A percentile compares a stretch with the other conserved stretches of the same genome.
These are phyloP conservation scores for Colletotrichum karsti DNA, from an alignment of 2,329 filamentous ascomycete species.

Conservation along the genomic window DNA sequence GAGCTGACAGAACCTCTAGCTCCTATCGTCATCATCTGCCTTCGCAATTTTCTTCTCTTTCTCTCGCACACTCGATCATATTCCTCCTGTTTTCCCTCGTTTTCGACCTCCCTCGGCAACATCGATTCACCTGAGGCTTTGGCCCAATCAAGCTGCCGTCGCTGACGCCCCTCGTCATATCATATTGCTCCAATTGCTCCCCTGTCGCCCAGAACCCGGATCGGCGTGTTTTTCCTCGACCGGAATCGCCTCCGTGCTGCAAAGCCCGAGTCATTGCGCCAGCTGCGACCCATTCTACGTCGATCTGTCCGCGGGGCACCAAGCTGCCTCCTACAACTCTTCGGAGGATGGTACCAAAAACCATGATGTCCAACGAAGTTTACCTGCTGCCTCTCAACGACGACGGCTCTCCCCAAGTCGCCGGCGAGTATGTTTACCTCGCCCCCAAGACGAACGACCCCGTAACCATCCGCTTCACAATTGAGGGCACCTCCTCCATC, in stretches of 20 bases:
- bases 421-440: constrained; percentile 91
- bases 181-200: neutral
- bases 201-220: constrained; percentile 2
- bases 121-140: neutral
- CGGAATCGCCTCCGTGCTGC: constrained; percentile 22
- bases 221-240: constrained; percentile 18
- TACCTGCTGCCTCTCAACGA: constrained; percentile 93
- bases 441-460: constrained; percentile 78
- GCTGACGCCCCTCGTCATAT: neutral
- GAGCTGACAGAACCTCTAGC: neutral
- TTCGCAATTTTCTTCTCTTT: neutral
- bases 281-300: constrained; percentile 3
- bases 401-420: constrained; percentile 88
- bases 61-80: neutral
- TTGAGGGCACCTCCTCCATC: constrained; percentile 95
- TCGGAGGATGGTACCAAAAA: constrained; percentile 65
- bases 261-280: constrained; percentile 19
- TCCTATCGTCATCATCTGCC: constrained; percentile 8
- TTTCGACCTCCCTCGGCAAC: neutral
- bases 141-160: neutral
- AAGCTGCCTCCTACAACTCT: constrained; percentile 28
- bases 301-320: constrained; percentile 30
- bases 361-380: constrained; percentile 74
- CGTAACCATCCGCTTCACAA: constrained; percentile 85
- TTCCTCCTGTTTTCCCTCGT: neutral